phyloP scores from a whole-genome alignment of 1,284 basidiomycete species.

The Ustilago shanxiensis region DNA sequence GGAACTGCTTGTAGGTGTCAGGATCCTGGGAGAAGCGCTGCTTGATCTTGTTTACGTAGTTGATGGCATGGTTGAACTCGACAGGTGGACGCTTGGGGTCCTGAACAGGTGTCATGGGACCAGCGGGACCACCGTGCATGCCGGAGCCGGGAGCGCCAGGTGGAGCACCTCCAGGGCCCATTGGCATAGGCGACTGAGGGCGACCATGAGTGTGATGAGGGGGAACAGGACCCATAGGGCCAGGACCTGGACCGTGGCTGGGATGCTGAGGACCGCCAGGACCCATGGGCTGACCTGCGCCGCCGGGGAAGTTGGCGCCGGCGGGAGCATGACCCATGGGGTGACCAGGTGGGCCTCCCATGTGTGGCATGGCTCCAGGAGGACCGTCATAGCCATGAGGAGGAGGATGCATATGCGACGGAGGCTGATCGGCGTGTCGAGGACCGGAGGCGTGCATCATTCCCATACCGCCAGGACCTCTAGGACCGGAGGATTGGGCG shows the following conservation, averaged over 20 bases:
- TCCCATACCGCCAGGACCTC: slow-evolving; percentile 43
- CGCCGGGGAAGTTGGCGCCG: slow-evolving; percentile 28
- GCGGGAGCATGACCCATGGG: slow-evolving; percentile 32
- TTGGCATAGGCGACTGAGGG: slow-evolving; percentile 48
- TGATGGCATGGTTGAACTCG: slow-evolving; percentile 97
- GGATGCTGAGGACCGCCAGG: slow-evolving; percentile 41
- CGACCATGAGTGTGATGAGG: slow-evolving; percentile 49
- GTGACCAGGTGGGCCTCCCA: slow-evolving; percentile 39
- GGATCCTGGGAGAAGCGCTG: slow-evolving; percentile 89
- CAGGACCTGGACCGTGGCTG: slow-evolving; percentile 37
- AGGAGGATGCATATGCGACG: slow-evolving; percentile 46
- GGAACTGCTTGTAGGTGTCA: slow-evolving; percentile 96
- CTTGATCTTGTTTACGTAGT: slow-evolving; percentile 99
- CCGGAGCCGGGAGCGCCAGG: slow-evolving; percentile 26
- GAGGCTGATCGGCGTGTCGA: slow-evolving; percentile 46
- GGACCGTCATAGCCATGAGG: slow-evolving; percentile 39
- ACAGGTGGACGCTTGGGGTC: slow-evolving; percentile 71
- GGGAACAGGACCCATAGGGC: slow-evolving; percentile 38
- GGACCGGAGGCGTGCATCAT: slow-evolving; percentile 45
- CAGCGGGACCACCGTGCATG: slow-evolving; percentile 35
- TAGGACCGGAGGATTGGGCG: slow-evolving; percentile 27
- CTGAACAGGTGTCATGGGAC: slow-evolving; percentile 47
- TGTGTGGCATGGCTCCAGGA: slow-evolving; percentile 36
- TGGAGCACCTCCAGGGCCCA: slow-evolving; percentile 43
- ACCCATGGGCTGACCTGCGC: slow-evolving; percentile 36